Evolutionary conservation across 2,329 filamentous ascomycete genomes (phyloP).

Genomic region (Colletotrichum sp.): DNA sequence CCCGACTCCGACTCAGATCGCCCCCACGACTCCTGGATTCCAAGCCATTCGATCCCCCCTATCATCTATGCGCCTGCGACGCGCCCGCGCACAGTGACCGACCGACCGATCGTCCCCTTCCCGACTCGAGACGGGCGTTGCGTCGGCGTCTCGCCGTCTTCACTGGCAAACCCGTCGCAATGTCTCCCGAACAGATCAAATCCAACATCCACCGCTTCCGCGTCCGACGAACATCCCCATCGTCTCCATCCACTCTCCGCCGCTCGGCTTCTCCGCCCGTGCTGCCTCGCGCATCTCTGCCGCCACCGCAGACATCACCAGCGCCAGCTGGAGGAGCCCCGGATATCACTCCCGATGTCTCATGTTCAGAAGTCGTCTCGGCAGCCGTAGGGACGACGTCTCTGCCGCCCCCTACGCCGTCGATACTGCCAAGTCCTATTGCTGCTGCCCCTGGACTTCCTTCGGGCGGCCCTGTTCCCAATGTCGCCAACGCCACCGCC

Average conservation of each 20-base stretch:
- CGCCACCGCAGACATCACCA: neutral
- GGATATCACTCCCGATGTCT: neutral
- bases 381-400: neutral
- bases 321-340: neutral
- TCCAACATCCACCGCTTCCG: conserved; percentile 32
- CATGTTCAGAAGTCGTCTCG: neutral
- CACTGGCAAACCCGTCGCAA: neutral
- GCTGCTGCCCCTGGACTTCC: neutral
- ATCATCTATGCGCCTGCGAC: neutral
- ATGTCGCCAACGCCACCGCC: conserved; percentile 28
- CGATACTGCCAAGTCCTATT: neutral
- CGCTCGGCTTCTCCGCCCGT: conserved; percentile 25
- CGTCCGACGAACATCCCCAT: conserved; percentile 26
- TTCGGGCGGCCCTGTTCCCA: neutral
- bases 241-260: conserved; percentile 16
- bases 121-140: conserved; percentile 4
- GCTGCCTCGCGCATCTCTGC: neutral
- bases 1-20: neutral
- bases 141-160: conserved; percentile 15
- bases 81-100: neutral
- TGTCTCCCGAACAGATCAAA: conserved; percentile 24
- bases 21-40: neutral
- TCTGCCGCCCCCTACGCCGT: neutral
- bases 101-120: neutral
- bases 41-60: neutral